A percentile compares a stretch with the other conserved stretches of the same genome.
Evolutionary conservation across 2,329 filamentous ascomycete genomes (phyloP).

Genomic region (Fusarium newnesense): DNA sequence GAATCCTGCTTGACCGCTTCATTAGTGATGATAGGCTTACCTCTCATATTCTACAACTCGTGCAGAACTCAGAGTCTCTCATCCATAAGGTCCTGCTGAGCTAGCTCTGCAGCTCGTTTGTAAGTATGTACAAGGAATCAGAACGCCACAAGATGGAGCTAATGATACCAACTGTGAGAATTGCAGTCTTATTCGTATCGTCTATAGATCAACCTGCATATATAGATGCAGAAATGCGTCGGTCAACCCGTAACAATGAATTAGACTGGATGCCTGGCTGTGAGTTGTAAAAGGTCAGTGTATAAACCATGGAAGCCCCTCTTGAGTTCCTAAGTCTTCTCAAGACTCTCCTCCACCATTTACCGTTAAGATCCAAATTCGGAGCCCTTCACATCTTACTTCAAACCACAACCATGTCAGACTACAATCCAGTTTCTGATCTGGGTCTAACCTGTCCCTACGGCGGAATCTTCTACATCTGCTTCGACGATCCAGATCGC

Average conservation of each 20-base stretch:
- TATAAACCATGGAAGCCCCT: not conserved
- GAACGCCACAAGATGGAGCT: not conserved
- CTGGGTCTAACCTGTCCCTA: conserved; percentile 48
- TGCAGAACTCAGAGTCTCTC: not conserved
- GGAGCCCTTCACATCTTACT: not conserved
- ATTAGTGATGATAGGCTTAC: not conserved
- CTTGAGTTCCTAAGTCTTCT: fast-evolving
- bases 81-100: fast-evolving
- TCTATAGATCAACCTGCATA: not conserved
- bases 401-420: conserved; percentile 12
- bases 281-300: too few relatives aligned
- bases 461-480: conserved; percentile 52
- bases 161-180: not conserved
- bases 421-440: conserved; percentile 4
- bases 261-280: fast-evolving
- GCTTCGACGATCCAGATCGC: conserved; percentile 42
- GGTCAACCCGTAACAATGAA: not conserved
- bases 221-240: not conserved
- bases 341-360: not conserved
- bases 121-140: not conserved
- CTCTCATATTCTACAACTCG: not conserved
- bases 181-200: not conserved
- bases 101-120: not conserved
- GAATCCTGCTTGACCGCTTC: not conserved
- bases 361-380: fast-evolving